Evolutionary conservation across 2,329 filamentous ascomycete species (phyloP).

Genomic region (Aspergillus arachidicola): DNA sequence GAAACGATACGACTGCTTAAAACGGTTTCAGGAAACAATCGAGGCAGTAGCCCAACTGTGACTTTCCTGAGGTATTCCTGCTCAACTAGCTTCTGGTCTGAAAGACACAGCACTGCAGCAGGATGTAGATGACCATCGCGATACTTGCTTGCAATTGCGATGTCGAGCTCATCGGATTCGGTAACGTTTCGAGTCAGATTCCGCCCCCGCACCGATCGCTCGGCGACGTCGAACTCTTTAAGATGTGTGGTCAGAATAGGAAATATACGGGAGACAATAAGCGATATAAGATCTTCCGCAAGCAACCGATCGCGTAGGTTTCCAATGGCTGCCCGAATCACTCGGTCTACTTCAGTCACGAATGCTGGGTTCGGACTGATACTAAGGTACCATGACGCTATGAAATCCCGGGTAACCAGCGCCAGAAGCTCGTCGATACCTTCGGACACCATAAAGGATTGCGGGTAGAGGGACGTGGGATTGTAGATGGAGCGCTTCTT

Average conservation of each 20-base stretch:
- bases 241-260: conserved; percentile 88
- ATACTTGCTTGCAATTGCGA: conserved; percentile 95
- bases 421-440: conserved; percentile 78
- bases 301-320: conserved; percentile 72
- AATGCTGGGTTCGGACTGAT: conserved; percentile 84
- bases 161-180: conserved; percentile 92
- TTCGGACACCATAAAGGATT: conserved; percentile 75
- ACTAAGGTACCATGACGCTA: conserved; percentile 82
- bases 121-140: conserved; percentile 84
- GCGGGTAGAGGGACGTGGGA: conserved; percentile 70
- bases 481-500: conserved; percentile 68
- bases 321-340: conserved; percentile 71
- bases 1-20: conserved; percentile 79
- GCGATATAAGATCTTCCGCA: conserved; percentile 79
- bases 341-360: conserved; percentile 80
- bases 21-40: conserved; percentile 72
- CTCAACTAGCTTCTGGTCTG: conserved; percentile 80
- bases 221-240: conserved; percentile 86
- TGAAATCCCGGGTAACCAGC: conserved; percentile 78
- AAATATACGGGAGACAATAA: conserved; percentile 78
- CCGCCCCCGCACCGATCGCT: conserved; percentile 80
- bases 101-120: conserved; percentile 79
- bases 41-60: conserved; percentile 71
- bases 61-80: conserved; percentile 84
- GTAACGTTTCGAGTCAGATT: conserved; percentile 88